Evolutionary conservation across 73 alveolate genomes (phyloP), one percentile per base, ranked within the genome.

Genomic region (Effrenium voratum): DNA sequence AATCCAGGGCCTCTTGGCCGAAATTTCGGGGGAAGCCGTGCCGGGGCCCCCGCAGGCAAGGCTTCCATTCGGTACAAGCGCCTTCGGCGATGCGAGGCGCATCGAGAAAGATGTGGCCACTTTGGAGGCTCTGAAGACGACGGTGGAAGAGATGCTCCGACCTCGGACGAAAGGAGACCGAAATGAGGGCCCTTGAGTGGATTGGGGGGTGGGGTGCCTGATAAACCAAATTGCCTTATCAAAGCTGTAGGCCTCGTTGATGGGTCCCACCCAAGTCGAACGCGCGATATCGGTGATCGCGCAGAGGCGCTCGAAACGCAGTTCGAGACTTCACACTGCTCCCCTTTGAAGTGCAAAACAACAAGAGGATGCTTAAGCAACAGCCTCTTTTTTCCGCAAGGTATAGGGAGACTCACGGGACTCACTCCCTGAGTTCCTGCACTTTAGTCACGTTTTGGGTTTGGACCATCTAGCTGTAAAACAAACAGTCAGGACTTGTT

Each of bases 141-240:
- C 95, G 24, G 95, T 87, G 66, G 95, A 87, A n/a, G 95, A 87
- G 36, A 87, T 87, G 95, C 46, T n/a, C 55, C 32, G 13, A 12
- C 12, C 75, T 38, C 76, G 24, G 93, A 3, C 52, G 26, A 13
- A 22, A 10, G 41, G 41, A 68, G 80, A 34, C 80, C 19, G 36
- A 19, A 19, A 30, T 68, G 80, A 28, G 60, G 88, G 41, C 28
- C 41, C 6, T 26, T 77, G 28, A 15, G 45, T 22, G 77, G 77
- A 30, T 4, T 63, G 38, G 41, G 38, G 77, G 22, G 77, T 19
- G 77, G 38, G 77, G 38, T 12, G 12, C 32, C 5, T 13, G 26
- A 19, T 8, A 52, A 52, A 8, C 19, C 63, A 19, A 12, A 12
- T 19, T 52, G 63, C 63, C 26, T 52, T 19, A 8, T 8, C 63